A percentile compares a stretch with the other conserved stretches of the same genome.
Conservation (phyloP, 768 basidiomycete species). For the Podaxis sp. region DNA sequence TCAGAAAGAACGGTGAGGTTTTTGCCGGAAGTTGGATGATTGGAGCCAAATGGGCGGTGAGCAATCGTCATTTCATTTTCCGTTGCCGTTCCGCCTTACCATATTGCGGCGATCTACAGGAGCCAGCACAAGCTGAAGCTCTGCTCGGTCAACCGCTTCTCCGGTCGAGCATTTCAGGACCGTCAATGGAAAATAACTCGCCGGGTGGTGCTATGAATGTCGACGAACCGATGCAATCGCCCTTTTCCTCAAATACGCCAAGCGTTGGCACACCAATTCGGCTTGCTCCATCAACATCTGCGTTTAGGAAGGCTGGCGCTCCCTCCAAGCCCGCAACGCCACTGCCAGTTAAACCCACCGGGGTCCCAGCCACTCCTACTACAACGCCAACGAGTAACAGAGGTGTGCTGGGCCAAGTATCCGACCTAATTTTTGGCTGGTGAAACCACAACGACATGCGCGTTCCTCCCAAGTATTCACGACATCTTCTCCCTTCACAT, state of each 20-base stretch:
- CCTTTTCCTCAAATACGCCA: conserved; percentile 32
- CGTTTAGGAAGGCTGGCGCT: conserved; percentile 56
- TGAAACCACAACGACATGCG: conserved; percentile 29
- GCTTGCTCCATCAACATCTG: conserved; percentile 70
- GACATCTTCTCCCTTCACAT: not conserved
- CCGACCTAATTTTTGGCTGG: conserved; percentile 84
- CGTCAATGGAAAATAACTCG: conserved; percentile 23
- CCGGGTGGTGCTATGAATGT: conserved; percentile 46
- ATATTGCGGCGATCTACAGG: conserved; percentile 36
- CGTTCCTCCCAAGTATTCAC: not conserved
- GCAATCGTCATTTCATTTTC: conserved; percentile 28
- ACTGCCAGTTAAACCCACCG: conserved; percentile 17
- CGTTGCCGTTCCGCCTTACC: conserved; percentile 14
- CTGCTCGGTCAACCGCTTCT: conserved; percentile 42
- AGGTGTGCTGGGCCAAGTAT: conserved; percentile 69
- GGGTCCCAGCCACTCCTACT: conserved; percentile 21
- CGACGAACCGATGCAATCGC: conserved; percentile 35
- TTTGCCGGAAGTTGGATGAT: conserved; percentile 78
- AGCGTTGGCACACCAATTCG: conserved; percentile 69
- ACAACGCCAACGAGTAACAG: conserved; percentile 45
- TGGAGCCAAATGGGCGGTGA: conserved; percentile 82
- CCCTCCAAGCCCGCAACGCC: conserved; percentile 30
- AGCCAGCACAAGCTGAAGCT: conserved; percentile 57
- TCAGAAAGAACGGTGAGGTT: conserved; percentile 82
- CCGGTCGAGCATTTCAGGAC: conserved; percentile 23